phyloP scores from a whole-genome alignment of 805 yeast genomes.

The Maudiozyma pseudohumilis region DNA sequence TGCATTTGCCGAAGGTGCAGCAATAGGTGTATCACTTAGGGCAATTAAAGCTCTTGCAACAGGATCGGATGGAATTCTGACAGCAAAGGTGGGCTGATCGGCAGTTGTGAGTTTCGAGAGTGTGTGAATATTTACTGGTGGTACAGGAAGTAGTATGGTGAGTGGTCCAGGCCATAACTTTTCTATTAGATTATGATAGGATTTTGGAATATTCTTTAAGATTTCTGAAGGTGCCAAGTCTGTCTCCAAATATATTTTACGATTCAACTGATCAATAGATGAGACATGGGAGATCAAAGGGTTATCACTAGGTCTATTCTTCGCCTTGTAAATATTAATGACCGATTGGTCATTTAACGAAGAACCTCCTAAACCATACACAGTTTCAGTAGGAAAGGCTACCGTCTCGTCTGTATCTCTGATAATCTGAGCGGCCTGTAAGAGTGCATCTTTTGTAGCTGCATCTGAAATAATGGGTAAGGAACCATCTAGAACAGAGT shows the following conservation, averaged over 20 bases:
- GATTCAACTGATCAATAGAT: slow-evolving; percentile 58
- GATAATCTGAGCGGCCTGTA: slow-evolving; percentile 50
- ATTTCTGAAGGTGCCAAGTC: slow-evolving; percentile 9
- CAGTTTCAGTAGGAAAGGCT: slow-evolving; percentile 96
- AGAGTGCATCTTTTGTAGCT: slow-evolving; percentile 41
- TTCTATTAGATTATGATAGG: slow-evolving; percentile 54
- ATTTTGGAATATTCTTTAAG: slow-evolving; percentile 47
- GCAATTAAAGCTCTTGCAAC: slow-evolving; percentile 87
- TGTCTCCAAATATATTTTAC: slow-evolving; percentile 39
- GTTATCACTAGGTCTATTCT: slow-evolving; percentile 90
- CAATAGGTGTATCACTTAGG: slow-evolving; percentile 76
- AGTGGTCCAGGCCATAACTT: slow-evolving; percentile 95
- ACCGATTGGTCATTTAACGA: slow-evolving; percentile 69
- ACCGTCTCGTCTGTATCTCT: slow-evolving; percentile 48
- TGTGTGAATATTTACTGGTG: slow-evolving; percentile 30
- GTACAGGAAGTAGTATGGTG: slow-evolving; percentile 69
- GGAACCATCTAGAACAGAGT: slow-evolving; percentile 30
- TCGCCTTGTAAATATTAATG: slow-evolving; percentile 68
- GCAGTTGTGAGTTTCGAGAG: slow-evolving; percentile 76
- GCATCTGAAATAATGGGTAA: slow-evolving; percentile 41
- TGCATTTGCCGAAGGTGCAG: slow-evolving; percentile 97
- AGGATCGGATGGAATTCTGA: slow-evolving; percentile 77
- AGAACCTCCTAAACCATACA: slow-evolving; percentile 90
- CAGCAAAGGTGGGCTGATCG: slow-evolving; percentile 83
- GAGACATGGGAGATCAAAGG: slow-evolving; percentile 89